Base-by-base conservation (phyloP, 2,329 filamentous ascomycete species). In the Pseudocercospora fuligena region DNA sequence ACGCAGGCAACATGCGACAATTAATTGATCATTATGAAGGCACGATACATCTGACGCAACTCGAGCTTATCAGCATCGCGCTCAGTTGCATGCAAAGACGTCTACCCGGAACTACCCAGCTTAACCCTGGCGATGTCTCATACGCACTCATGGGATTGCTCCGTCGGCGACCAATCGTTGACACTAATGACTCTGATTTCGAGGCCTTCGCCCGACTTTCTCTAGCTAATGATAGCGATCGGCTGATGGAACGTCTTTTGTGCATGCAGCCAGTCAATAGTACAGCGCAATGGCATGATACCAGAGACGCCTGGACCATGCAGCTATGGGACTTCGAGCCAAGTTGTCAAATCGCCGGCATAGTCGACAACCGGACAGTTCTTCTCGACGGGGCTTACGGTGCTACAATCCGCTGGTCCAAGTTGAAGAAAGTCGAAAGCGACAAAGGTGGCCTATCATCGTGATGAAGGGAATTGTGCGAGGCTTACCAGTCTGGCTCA, bases 1-100 rank as follows among this genome's bases (percentile, higher is more conserved):
- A 56, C 11, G 19, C n/a, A 9, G n/a, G 16, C 1, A 27, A 25
- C 14, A 8, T 27, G 23, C n/a, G 21, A 4, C 59, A 61, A 25
- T 25, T 61, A 8, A 23, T 61, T 2, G 59, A 61, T 29, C 59
- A 61, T 43, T 61, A 61, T 19, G 59, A 61, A n/a, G 21, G 19
- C 21, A 27, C 59, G 12, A 23, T 61, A 6, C 59, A 61, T 61
- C 12, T 61, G 7, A 61, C 59, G 9, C 59, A 61, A 25, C 36
- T 61, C 5, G 59, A 61, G 59, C 36, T 61, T 5, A 61, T 61
- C 59, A 49, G 40, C 23, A 61, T 61, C 25, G 59, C 59, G 19
- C 23, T 27, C 14, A n/a, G 43, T 7, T 61, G 59, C 25, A 16
- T 61, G 36, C 59, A 29, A 3, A n/a, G 40, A 19, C 23, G 59